Evolutionary conservation across 1,139 yeast species (phyloP).

Genomic region (Blastobotrys proliferans): DNA sequence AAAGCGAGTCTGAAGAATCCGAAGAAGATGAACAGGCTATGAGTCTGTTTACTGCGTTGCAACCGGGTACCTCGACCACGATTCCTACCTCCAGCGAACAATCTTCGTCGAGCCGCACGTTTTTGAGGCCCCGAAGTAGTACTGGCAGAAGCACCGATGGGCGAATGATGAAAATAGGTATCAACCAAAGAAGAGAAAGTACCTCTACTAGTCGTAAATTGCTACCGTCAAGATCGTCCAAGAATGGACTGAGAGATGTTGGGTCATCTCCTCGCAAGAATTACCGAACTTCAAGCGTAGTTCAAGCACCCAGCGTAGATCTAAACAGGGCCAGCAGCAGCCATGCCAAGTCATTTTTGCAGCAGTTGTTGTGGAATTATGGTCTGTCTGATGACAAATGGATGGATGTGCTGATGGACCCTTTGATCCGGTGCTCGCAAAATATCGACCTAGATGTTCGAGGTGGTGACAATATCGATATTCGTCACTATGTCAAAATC

Average conservation of each 20-base stretch:
- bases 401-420: constrained; percentile 46
- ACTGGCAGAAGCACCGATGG: constrained; percentile 21
- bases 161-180: constrained; percentile 22
- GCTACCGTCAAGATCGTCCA: constrained; percentile 10
- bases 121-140: constrained; percentile 28
- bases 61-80: constrained; percentile 2
- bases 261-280: background rate
- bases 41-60: constrained; percentile 25
- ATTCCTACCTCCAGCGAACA: background rate
- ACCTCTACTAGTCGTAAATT: constrained; percentile 17
- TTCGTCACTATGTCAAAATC: constrained; percentile 80
- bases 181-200: constrained; percentile 26
- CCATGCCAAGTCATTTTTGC: constrained; percentile 45
- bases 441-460: constrained; percentile 52
- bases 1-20: constrained; percentile 16
- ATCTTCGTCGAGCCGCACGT: constrained; percentile 5
- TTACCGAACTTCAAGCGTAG: constrained; percentile 9
- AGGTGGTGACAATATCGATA: constrained; percentile 73
- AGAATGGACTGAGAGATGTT: constrained; percentile 7
- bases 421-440: constrained; percentile 44
- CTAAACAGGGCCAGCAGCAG: constrained; percentile 39
- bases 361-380: constrained; percentile 59
- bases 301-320: constrained; percentile 26
- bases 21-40: constrained; percentile 29
- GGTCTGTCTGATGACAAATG: constrained; percentile 48